Evolutionary conservation across 257 asterid species (phyloP).

Genomic region (Nicotiana obtusifolia): DNA sequence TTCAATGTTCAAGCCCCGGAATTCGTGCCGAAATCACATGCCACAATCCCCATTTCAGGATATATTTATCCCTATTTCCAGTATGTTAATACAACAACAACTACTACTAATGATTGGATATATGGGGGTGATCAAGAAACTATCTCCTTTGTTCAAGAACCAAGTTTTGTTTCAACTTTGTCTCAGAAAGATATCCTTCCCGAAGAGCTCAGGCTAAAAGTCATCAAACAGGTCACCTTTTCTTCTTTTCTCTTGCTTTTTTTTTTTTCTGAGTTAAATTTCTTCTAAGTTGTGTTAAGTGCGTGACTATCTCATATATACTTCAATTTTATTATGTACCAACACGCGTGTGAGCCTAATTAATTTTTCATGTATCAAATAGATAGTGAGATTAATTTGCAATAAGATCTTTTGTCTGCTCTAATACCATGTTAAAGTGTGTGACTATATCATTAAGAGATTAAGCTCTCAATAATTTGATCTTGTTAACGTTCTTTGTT

Average conservation of each 20-base stretch:
- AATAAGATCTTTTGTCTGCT: too few species aligned
- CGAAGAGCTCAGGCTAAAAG: slow-evolving; percentile 60
- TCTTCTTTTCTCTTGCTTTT: not conserved
- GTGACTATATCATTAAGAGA: too few species aligned
- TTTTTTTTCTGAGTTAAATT: not conserved
- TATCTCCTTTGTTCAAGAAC: slow-evolving; percentile 24
- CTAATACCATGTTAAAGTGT: too few species aligned
- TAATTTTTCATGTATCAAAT: too few species aligned
- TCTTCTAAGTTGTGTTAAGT: too few species aligned
- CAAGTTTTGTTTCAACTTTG: slow-evolving; percentile 7
- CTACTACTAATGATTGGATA: not conserved
- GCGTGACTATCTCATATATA: too few species aligned
- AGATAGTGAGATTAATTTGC: too few species aligned
- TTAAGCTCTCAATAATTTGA: too few species aligned
- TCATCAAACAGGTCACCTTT: slow-evolving; percentile 69
- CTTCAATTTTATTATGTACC: too few species aligned
- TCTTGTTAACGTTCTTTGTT: not conserved
- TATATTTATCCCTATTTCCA: slow-evolving; percentile 61
- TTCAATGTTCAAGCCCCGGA: slow-evolving; percentile 89
- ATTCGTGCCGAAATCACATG: slow-evolving; percentile 51
- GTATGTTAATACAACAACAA: slow-evolving; percentile 26
- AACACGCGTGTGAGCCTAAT: too few species aligned
- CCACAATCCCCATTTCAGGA: slow-evolving; percentile 46
- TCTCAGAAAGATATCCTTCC: slow-evolving; percentile 46
- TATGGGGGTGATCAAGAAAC: slow-evolving; percentile 38